Base-by-base conservation (phyloP, 2,329 filamentous ascomycete genomes). In the Westerdykella aurantiaca region DNA sequence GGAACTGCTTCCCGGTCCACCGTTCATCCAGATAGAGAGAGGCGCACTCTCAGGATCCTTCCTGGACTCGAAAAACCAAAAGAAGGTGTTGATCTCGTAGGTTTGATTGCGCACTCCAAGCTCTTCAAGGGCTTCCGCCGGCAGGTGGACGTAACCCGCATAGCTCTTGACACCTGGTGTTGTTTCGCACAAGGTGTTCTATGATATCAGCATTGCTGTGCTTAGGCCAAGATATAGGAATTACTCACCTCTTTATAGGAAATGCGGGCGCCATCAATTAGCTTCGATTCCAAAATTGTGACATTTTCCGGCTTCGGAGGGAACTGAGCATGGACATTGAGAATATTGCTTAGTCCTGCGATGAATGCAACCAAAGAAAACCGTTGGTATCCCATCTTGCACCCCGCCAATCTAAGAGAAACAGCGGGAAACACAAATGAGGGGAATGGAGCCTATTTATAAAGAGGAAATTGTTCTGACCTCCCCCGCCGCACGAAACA, bases 31-130 rank as follows among this genome's bases (percentile, higher is more conserved):
- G 23, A 82, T 74, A 0, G 74, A 71, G 2, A 82, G 63, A 0
- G 79, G 80, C 0, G 78, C 78, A 53, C 76, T 75, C 7, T 61
- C 55, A 1, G 79, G 73, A 54, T 78, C 72, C 42, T 78, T 74
- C 13, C 79, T 69, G 1, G 78, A 72, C 48, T 81, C 78, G 52
- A 83, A 82, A 56, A 81, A 83, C 77, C 78, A 80, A 59, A 83
- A 83, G 59, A 81, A 83, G 18, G 75, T 80, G 52, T 79, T 78
- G 45, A 79, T 77, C 6, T 73, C 67, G 46, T 77, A 78, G 10
- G 72, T 65, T 49, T 77, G 73, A 21, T 62, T 53, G 22, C 58
- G 52, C 13, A 63, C 57, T 6, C 60, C 60, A 1, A 62, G 48
- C 31, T 68, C 66, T 14, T 61, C 57, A n/a, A 68, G 51, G 4